Evolutionary conservation across 345 rosid species (phyloP), one percentile per base, ranked within the genome.

Genomic region (Luvunga scandens): DNA sequence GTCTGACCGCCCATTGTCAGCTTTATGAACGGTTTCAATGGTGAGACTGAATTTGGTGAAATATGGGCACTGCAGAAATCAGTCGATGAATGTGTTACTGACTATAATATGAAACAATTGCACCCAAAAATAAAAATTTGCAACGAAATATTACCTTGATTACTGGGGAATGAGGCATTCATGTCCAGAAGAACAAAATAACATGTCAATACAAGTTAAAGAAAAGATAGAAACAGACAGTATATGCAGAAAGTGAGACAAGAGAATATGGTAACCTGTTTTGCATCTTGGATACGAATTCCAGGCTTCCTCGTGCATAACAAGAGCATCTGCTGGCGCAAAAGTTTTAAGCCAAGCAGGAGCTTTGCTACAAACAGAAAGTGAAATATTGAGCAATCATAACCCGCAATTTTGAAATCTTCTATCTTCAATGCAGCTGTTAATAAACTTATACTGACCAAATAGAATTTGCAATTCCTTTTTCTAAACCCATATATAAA

Each of bases 211-310:
- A 48, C 63, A 70, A 72, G 73, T 74, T 50, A 60, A 13, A 63
- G 42, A 71, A 45, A 45, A 80, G 28, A 60, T 71, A 50, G 19
- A 57, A 30, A 73, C 16, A 63, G 33, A 69, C 42, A 19, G 12
- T 7, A 66, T 28, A 30, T 36, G 70, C 78, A 18, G 67, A 5
- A 14, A 77, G 1, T 10, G 27, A 25, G 53, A 22, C 33, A 74
- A 18, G 50, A 76, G 59, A 31, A 73, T 57, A 61, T 33, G 12
- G 55, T 75, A 77, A 91, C 95, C 92, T 82, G 95, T 89, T 87
- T 89, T 91, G 82, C 93, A 91, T 82, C 90, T 88, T 30, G 95
- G 95, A 68, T 87, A 91, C 33, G 95, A 88, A 81, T 91, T 89
- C 95, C 95, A 89, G 9, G 95, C 89, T 79, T 88, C 93, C 84